Percentiles rank a stretch among this genome's conserved stretches.
phyloP scores from a whole-genome alignment of 192 early-diverging fungal species.

The Entomortierella lignicola region DNA sequence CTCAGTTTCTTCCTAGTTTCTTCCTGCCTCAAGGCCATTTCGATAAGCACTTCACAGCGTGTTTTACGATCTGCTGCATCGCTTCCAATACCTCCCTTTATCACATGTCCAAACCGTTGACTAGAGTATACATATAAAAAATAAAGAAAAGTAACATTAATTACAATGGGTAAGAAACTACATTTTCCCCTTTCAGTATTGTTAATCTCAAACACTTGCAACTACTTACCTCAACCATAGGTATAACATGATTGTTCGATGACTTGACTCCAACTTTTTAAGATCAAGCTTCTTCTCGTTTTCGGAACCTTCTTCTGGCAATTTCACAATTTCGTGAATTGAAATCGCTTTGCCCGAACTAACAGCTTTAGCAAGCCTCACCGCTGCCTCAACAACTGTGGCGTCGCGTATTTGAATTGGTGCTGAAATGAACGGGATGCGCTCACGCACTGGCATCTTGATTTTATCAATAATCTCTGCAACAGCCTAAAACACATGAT shows the following conservation, averaged over 20 bases:
- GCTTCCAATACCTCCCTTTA: constrained; percentile 29
- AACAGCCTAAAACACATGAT: constrained; percentile 10
- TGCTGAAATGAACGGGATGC: constrained; percentile 47
- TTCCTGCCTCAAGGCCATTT: constrained; percentile 21
- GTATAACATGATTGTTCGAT: constrained; percentile 85
- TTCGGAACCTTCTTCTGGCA: constrained; percentile 49
- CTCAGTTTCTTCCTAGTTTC: constrained; percentile 42
- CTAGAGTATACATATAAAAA: constrained; percentile 3
- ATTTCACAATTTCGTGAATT: constrained; percentile 61
- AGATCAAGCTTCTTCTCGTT: constrained; percentile 35
- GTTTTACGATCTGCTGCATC: constrained; percentile 28
- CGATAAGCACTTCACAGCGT: constrained; percentile 32
- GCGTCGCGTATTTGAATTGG: constrained; percentile 47
- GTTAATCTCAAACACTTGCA: neutral
- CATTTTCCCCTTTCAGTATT: neutral
- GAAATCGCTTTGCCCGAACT: constrained; percentile 39
- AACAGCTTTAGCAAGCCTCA: constrained; percentile 28
- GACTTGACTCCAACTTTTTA: constrained; percentile 72
- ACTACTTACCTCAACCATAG: constrained; percentile 81
- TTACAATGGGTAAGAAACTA: neutral
- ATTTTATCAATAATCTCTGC: constrained; percentile 36
- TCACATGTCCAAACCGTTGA: constrained; percentile 33
- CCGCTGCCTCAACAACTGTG: constrained; percentile 14
- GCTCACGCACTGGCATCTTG: constrained; percentile 27
- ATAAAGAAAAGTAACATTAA: neutral